Evolutionary conservation across 805 yeast species (phyloP), one percentile per base, ranked within the genome.

Genomic region (Jamesozyma jinghongensis): DNA sequence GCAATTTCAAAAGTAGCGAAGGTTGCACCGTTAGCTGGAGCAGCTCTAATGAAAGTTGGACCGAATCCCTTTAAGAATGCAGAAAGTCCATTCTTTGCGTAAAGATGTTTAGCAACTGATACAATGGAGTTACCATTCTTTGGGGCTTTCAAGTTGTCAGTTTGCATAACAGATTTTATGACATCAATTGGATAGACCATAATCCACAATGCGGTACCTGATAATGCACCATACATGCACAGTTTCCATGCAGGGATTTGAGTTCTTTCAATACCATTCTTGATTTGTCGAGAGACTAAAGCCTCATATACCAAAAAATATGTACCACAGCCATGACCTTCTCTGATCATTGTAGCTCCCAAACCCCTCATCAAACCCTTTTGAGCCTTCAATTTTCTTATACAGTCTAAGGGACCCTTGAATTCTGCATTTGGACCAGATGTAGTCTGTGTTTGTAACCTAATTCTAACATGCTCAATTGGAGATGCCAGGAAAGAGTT

Each of bases 21-120:
- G 0, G 98, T 92, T 27, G 94, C 95, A 30, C 96, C 98, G 58
- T 92, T 92, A 10, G 94, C 98, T 2, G 98, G 98, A 2, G 95
- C 95, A 39, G 98, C 97, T 67, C 98, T 82, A 49, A 92, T 67
- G 45, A 92, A 77, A 0, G 97, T 88, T 36, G 98, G 97, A 14
- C 79, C 66, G 57, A 92, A 88, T 1, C 98, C 98, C 63, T 80
- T 81, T 67, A 85, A 82, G 56, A 90, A 83, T 0, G 95, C 95
- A 44, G 70, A 68, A 30, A 78, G 47, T 19, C 97, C 97, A 41
- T 70, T 66, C 10, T 70, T 69, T 37, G 60, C 63, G 56, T 60
- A 70, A n/a, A 85, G 72, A 44, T 70, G 69, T 47, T 72, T 76
- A 7, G 74, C 46, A 12, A 85, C 72, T 34, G 71, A 72, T 36